Conservation (phyloP, 1,139 yeast genomes). For the Wickerhamiella infanticola region DNA sequence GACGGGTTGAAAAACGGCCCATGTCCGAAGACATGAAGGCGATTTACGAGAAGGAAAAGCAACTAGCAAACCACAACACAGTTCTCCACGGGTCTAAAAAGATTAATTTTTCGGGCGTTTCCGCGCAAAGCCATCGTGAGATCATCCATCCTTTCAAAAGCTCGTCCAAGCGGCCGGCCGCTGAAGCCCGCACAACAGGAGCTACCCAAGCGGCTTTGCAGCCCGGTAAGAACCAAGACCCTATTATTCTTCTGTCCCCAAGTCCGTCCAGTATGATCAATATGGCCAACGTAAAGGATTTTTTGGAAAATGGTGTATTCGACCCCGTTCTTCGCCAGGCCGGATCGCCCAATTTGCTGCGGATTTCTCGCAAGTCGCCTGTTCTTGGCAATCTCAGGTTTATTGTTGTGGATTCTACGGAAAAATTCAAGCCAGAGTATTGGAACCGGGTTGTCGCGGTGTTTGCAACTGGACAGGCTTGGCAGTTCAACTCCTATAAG, state of each 20-base stretch:
- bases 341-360: slow-evolving; percentile 37
- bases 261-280: slow-evolving; percentile 84
- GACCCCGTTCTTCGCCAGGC: slow-evolving; percentile 25
- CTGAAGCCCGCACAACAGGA: not conserved
- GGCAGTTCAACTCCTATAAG: slow-evolving; percentile 89
- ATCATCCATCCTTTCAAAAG: slow-evolving; percentile 35
- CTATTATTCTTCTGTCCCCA: slow-evolving; percentile 86
- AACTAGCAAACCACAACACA: slow-evolving; percentile 61
- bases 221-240: slow-evolving; percentile 38
- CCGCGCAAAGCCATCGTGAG: slow-evolving; percentile 52
- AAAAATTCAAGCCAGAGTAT: slow-evolving; percentile 85
- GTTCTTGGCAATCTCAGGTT: slow-evolving; percentile 37
- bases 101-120: slow-evolving; percentile 55
- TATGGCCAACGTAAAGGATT: slow-evolving; percentile 65
- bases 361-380: slow-evolving; percentile 33
- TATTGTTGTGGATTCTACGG: slow-evolving; percentile 76
- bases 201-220: slow-evolving; percentile 7
- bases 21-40: slow-evolving; percentile 31
- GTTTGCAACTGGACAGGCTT: slow-evolving; percentile 89
- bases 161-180: not conserved
- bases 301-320: slow-evolving; percentile 64
- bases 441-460: slow-evolving; percentile 92
- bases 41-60: slow-evolving; percentile 45
- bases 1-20: not conserved
- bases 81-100: slow-evolving; percentile 60